Evolutionary conservation across 1,139 yeast genomes (phyloP), one percentile per base, ranked within the genome.

Genomic region (Debaryomyces robertsiae): DNA sequence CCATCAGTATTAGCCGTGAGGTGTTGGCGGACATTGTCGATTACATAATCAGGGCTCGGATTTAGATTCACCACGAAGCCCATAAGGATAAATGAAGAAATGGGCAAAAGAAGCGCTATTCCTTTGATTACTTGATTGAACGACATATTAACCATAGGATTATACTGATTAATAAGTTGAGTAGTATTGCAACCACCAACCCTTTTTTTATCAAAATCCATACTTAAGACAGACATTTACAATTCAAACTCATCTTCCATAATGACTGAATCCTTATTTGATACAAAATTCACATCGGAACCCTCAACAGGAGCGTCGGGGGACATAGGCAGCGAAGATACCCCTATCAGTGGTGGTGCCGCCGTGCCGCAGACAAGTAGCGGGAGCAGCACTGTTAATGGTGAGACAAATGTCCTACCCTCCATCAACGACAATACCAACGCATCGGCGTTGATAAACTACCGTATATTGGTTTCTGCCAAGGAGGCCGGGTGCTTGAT

Each of bases 401-500:
- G 36, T 2, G 36, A 33, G 13, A 33, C 36, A 25, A 33, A 25
- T 22, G 25, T 29, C 10, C 57, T 65, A 46, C 72, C 73, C 2
- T 57, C 66, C 27, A 46, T 64, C 39, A 57, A 57, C 30, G 66
- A 63, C 40, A 55, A 52, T 35, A 50, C 63, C 18, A 59, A 62
- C 45, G 57, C 63, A 7, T 54, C 65, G 10, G 69, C 73, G 5
- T 67, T 78, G 42, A 75, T 79, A 45, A 79, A 79, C 43, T 76
- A 71, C 57, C 74, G 96, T 50, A 79, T 90, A 2, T 71, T 90
- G 32, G 88, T 90, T 16, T 81, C 94, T 9, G 81, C 94, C 42
- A 86, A 85, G 58, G 97, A 90, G 63, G 91, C 96, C 10, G 96
- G 96, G 14, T 86, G 91, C 47, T 81, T 90, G 47, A 90, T 90